phyloP scores from a whole-genome alignment of 495 filamentous ascomycete genomes.

The Daldinia decipiens region DNA sequence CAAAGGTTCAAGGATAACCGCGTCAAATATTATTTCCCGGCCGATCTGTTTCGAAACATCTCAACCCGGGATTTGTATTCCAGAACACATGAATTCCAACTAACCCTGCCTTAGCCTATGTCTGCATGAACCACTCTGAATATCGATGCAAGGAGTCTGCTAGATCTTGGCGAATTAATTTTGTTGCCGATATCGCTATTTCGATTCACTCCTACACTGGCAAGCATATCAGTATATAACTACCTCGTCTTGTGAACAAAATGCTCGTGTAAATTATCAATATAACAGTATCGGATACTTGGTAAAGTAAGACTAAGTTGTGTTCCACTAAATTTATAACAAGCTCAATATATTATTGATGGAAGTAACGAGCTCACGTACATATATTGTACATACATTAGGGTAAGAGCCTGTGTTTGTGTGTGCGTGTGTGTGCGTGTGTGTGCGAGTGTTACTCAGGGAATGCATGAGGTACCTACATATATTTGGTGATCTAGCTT shows the following conservation, averaged over 20 bases:
- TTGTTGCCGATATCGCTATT: neutral
- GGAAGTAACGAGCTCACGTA: too few relatives aligned
- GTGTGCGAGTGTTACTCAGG: too few relatives aligned
- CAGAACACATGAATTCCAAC: neutral
- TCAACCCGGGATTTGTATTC: slow-evolving; percentile 2
- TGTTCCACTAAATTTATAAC: neutral
- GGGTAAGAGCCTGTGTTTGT: too few relatives aligned
- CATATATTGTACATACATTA: too few relatives aligned
- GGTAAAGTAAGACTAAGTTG: neutral
- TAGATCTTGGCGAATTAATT: neutral
- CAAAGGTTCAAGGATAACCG: slow-evolving; percentile 16
- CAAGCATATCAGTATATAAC: neutral
- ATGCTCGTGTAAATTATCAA: neutral
- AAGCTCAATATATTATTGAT: neutral
- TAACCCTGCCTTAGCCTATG: neutral
- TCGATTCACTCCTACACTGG: neutral
- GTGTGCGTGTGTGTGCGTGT: too few relatives aligned
- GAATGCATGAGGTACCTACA: too few relatives aligned
- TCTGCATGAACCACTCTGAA: neutral
- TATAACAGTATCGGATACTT: neutral
- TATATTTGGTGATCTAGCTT: neutral
- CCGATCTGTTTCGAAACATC: slow-evolving; percentile 44
- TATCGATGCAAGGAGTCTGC: neutral
- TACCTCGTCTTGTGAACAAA: neutral
- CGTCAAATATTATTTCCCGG: slow-evolving; percentile 22